phyloP scores from a whole-genome alignment of 306 rosid species.

The Dryas octopetala region DNA sequence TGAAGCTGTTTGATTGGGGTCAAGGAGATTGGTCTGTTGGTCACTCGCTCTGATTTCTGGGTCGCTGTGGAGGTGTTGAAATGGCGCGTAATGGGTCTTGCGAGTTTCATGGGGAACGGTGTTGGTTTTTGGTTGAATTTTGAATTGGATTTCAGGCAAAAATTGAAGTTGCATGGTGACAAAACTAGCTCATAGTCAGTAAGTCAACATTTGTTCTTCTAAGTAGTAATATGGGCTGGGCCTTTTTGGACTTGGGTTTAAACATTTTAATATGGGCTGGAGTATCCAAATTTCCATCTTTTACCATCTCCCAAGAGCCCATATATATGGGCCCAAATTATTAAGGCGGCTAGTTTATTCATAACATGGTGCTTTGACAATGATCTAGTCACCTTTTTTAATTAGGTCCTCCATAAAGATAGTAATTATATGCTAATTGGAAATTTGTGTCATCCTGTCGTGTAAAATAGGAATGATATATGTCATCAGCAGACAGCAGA shows the following conservation, averaged over 20 bases:
- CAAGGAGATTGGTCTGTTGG: conserved; percentile 9
- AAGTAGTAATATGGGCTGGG: too few relatives aligned
- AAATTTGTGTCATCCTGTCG: neutral
- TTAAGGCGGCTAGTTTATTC: neutral
- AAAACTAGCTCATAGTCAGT: neutral
- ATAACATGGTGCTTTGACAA: neutral
- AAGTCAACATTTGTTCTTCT: too few relatives aligned
- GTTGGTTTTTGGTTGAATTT: neutral
- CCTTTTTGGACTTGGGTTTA: too few relatives aligned
- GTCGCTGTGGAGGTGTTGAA: conserved; percentile 15
- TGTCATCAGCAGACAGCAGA: neutral
- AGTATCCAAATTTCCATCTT: too few relatives aligned
- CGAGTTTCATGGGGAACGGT: conserved; percentile 32
- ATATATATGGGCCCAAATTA: too few relatives aligned
- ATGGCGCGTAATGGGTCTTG: conserved; percentile 29
- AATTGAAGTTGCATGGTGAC: neutral
- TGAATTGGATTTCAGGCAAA: neutral
- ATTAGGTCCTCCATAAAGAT: neutral
- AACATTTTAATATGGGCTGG: too few relatives aligned
- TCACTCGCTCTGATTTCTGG: conserved; percentile 19
- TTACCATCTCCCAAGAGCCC: too few relatives aligned
- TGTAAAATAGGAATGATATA: neutral
- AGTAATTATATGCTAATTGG: neutral
- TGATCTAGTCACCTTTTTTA: neutral
- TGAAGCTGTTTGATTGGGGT: conserved; percentile 46